A percentile compares a stretch with the other conserved stretches of the same genome.
Evolutionary conservation across 176 grass and related monocot genomes (phyloP).

Genomic region (Sorghum bicolor): Sorghum_bicolor_NCBIv3 NC_012879.2:49094501-49095000

Average conservation of each 20-base stretch:
- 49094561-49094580: background rate
- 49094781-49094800: constrained; percentile 46
- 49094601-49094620: background rate
- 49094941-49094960: constrained; percentile 67
- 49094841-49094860: constrained; percentile 89
- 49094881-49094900: constrained; percentile 65
- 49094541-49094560: background rate
- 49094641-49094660: background rate
- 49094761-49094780: constrained; percentile 68
- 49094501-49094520: background rate
- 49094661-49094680: background rate
- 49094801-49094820: constrained; percentile 74
- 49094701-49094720: background rate
- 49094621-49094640: rapidly evolving
- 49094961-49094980: constrained; percentile 76
- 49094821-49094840: constrained; percentile 78
- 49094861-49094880: constrained; percentile 78
- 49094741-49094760: background rate
- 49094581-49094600: background rate
- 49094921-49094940: constrained; percentile 85
- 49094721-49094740: background rate
- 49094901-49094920: constrained; percentile 59
- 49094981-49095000: too few species aligned
- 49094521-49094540: background rate
- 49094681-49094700: background rate